Base-by-base conservation (phyloP, 257 asterid genomes). In the Linaria vulgaris region DNA sequence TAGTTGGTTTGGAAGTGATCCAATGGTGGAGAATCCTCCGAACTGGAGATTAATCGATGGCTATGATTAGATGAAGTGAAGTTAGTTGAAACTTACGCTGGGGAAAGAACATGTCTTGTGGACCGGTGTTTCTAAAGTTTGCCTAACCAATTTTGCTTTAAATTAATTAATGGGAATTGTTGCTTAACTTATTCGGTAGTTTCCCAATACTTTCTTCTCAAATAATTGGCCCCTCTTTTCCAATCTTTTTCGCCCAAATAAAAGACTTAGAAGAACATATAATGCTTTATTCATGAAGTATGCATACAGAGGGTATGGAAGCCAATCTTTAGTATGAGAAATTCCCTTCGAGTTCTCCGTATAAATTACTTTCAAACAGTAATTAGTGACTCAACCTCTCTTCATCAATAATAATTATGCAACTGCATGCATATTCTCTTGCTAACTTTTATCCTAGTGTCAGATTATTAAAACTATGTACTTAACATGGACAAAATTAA, bases 121-220 rank as follows among this genome's bases (percentile, higher is more conserved):
- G 72, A 78, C 87, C 83, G 66, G 61, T 74, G 77, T 69, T 71
- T 78, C 55, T 31, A 71, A 73, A 72, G 80, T 41, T 63, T 69
- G 83, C 74, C 76, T 61, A 43, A 51, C 9, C 34, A 27, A 27
- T 27, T 27, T 2, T 27, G 34, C 12, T 1, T n/a, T n/a, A n/a
- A n/a, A n/a, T n/a, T 12, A 27, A 27, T 24, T 19, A 50, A 4
- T 17, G 20, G 27, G 24, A 11, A 51, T 51, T 14, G 15, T 52
- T 23, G 1, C 31, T 52, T 16, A n/a, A 17, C 23, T 50, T 25
- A n/a, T 22, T 50, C 0, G 34, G 34, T 27, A 27, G 3, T 27
- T 27, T 27, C 34, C 34, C 34, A 27, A 27, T 6, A 27, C 34
- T 2, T 27, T 2, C 4, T 27, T 27, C 34, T 27, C 34, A 50